Percentiles rank a stretch among this genome's conserved stretches.
Conservation (phyloP, 2,329 filamentous ascomycete species). For the Cytospora piceicola region DNA sequence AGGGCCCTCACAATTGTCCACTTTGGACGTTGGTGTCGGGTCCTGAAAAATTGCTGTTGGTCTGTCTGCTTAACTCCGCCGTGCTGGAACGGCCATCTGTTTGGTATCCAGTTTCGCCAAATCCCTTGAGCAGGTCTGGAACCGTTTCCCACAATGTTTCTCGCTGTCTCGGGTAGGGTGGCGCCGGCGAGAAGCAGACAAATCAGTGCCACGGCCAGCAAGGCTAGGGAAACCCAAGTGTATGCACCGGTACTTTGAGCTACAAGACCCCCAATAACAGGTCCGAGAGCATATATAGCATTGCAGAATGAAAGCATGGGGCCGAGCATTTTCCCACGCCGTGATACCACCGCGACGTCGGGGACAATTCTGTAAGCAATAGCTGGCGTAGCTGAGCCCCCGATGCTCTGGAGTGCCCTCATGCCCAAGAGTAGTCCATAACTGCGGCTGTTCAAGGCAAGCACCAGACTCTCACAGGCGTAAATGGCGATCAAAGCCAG, state of each 20-base stretch:
- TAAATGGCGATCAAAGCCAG: conserved; percentile 59
- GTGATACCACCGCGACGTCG: conserved; percentile 65
- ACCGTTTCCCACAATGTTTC: conserved; percentile 59
- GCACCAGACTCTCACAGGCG: conserved; percentile 55
- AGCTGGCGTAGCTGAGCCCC: conserved; percentile 66
- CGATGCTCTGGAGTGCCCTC: conserved; percentile 60
- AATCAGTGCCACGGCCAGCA: conserved; percentile 51
- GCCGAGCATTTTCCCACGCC: conserved; percentile 71
- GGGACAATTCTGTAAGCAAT: conserved; percentile 70
- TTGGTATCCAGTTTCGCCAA: conserved; percentile 52
- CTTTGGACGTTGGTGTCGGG: neutral
- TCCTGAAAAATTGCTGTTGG: conserved; percentile 43
- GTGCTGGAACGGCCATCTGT: conserved; percentile 46
- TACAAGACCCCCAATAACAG: conserved; percentile 28
- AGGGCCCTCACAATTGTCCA: conserved; percentile 34
- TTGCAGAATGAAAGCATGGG: conserved; percentile 59
- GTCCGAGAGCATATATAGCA: conserved; percentile 40
- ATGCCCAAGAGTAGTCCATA: conserved; percentile 59
- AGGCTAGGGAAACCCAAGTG: conserved; percentile 64
- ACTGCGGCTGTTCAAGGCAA: conserved; percentile 54
- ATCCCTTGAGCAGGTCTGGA: conserved; percentile 54
- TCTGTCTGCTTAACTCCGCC: conserved; percentile 49
- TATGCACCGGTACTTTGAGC: conserved; percentile 47
- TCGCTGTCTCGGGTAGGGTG: conserved; percentile 55
- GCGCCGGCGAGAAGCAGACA: conserved; percentile 52